Evolutionary conservation across 129 eudicot genomes (phyloP).

Genomic region (Artemisia tridentata): DNA sequence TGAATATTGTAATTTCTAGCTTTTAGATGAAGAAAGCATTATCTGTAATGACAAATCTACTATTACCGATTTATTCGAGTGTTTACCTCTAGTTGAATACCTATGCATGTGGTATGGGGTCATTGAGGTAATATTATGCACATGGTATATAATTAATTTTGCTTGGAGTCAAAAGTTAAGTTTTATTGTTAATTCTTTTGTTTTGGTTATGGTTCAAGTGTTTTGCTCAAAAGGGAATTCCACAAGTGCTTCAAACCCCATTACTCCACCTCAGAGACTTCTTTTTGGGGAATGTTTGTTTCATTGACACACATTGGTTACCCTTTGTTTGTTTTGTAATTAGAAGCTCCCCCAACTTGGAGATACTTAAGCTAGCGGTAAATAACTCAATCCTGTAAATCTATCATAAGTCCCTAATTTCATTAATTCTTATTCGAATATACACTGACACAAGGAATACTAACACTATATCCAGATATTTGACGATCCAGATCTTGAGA

Average conservation of each 20-base stretch:
- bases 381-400: background rate
- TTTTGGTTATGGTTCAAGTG: background rate
- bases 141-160: background rate
- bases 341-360: slow-evolving; percentile 3
- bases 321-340: background rate
- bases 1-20: background rate
- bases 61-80: background rate
- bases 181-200: background rate
- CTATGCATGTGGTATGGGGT: background rate
- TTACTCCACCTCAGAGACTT: background rate
- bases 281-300: background rate
- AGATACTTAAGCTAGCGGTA: background rate
- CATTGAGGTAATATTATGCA: background rate
- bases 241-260: background rate
- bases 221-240: background rate
- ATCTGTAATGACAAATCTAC: background rate
- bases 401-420: background rate
- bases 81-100: background rate
- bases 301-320: background rate
- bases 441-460: background rate
- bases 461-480: background rate
- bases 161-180: background rate
- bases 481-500: background rate
- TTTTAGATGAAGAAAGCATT: background rate
- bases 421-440: background rate